Evolutionary conservation across 129 eudicot species (phyloP), one percentile per base, ranked within the genome.

Genomic region (Logfia minima): DNA sequence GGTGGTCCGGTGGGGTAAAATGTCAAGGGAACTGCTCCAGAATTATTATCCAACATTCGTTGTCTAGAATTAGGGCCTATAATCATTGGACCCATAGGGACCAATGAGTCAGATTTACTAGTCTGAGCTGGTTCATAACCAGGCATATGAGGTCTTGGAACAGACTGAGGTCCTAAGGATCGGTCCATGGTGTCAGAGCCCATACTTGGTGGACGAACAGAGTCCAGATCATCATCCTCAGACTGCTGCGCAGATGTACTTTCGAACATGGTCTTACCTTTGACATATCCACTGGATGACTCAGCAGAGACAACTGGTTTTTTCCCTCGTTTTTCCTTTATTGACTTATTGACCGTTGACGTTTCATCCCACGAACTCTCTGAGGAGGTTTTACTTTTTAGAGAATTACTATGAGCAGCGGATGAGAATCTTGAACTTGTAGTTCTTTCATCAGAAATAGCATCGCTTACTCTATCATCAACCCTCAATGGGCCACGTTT

Each of bases 1-100:
- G 98, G 98, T n/a, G 98, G 98, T 22, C 98, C 98, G 11, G 98
- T 89, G 24, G 98, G 96, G 76, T 87, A 90, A 72, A 93, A 93
- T 59, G 93, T 83, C 23, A 85, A 80, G 18, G 92, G 85, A 39
- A 81, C 23, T 8, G 71, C 66, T 77, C 89, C 98, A 19, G 92
- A 83, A 78, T 81, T 88, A 71, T 90, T 9, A 9, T 41, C 96
- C 78, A 69, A 72, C 84, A 74, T 82, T 66, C 88, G 83, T 77
- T 93, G 92, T 72, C 87, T 82, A 8, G 94, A 83, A 39, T 84
- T 90, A 81, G 85, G 83, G 66, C 88, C 88, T 28, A 87, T 35
- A 56, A 90, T 75, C 87, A 93, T 87, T 28, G 83, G 78, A 39
- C 90, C 78, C 63, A 88, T 72, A 41, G 96, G 96, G 52, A 88